Base-by-base conservation (phyloP, 2,329 filamentous ascomycete species). In the Phaeomoniella chlamydospora region DNA sequence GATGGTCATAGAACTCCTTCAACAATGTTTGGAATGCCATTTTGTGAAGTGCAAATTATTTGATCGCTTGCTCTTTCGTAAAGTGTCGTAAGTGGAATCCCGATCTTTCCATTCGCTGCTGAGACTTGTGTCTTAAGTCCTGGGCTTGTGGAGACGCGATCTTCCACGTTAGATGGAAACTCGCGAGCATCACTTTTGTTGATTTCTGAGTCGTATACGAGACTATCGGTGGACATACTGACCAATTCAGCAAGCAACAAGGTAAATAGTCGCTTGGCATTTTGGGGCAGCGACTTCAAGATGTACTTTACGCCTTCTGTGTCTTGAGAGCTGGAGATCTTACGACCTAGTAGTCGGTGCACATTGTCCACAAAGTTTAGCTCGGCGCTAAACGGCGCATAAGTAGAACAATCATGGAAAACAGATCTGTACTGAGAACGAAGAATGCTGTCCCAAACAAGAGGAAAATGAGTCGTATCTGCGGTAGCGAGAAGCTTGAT, bases 1-100 rank as follows among this genome's bases (percentile, higher is more conserved):
- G 85, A 63, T 98, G 90, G 50, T 98, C 90, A 53, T 94, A 84
- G 56, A 98, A 90, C 71, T 98, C 90, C 61, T 96, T 96, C 43
- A 98, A 59, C 53, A 98, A 56, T 16, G 87, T 94, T 41, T 90
- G 72, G 62, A 96, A 96, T 42, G 84, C 86, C 72, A 96, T 86
- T 61, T 96, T n/a, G 90, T 41, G 82, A 94, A 47, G 83, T 90
- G 55, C 88, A 94, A 34, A 98, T 90, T 55, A 98, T 96, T 52
- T 94, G 86, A 58, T 94, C 87, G 4, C 88, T 80, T 2, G 90
- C 87, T 62, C 94, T 94, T 54, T 93, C 86, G 52, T 96, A 98
- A 44, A 98, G 58, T 47, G 85, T 78, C 15, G 85, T 70, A 54
- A 94, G 96, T 59, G 96, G 88, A 12, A 98, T 76, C 0, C 82